Percentiles rank a stretch among this genome's conserved stretches.
Conservation (phyloP, 805 yeast genomes). For the Ogataea paraovalis region DNA sequence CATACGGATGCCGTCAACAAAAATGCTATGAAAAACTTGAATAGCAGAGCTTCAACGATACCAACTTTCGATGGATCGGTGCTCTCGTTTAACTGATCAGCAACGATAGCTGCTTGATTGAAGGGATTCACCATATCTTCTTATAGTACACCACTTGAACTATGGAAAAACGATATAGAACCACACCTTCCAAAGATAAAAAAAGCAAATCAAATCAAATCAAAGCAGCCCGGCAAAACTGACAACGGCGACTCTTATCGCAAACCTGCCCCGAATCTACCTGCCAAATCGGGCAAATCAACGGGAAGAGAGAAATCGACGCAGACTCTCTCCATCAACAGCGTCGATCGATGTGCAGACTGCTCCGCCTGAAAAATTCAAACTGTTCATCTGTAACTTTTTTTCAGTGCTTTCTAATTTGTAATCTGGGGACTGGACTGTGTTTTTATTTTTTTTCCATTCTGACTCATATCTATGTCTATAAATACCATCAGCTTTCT, state of each 20-base stretch:
- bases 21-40: slow-evolving; percentile 24
- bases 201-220: too few relatives aligned
- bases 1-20: slow-evolving; percentile 17
- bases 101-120: slow-evolving; percentile 10
- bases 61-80: slow-evolving; percentile 9
- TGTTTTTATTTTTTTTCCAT: not conserved
- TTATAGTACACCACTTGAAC: not conserved
- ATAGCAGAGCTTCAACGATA: slow-evolving; percentile 15
- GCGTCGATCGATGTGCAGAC: not conserved
- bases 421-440: not conserved
- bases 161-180: not conserved
- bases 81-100: slow-evolving; percentile 4
- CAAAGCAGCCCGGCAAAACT: too few relatives aligned
- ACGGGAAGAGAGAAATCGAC: not conserved
- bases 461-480: not conserved
- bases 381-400: not conserved
- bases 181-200: not conserved
- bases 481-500: not conserved
- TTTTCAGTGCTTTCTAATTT: not conserved
- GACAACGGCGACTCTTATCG: too few relatives aligned
- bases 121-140: slow-evolving; percentile 15
- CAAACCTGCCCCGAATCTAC: not conserved
- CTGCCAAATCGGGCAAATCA: not conserved
- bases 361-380: not conserved
- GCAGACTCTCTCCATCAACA: not conserved